Conservation (phyloP, 805 yeast genomes). For the Zygosaccharomyces pseudorouxii region DNA sequence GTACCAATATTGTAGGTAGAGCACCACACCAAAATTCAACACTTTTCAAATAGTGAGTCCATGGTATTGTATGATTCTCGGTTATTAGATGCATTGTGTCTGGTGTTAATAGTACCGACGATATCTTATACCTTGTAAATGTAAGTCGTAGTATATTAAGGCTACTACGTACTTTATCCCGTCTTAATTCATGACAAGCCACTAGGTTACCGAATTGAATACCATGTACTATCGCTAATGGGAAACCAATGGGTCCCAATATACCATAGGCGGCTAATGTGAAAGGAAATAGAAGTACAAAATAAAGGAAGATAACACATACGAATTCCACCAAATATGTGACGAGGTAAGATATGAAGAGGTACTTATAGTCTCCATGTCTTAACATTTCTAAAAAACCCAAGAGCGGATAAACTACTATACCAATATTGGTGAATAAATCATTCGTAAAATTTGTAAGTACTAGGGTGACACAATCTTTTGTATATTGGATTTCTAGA, state of each 20-base stretch:
- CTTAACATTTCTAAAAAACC: constrained; percentile 7
- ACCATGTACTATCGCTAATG: constrained; percentile 10
- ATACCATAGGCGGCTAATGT: constrained; percentile 8
- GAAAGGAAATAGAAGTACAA: constrained; percentile 7
- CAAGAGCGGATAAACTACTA: constrained; percentile 6
- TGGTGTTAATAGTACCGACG: background rate
- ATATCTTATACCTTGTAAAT: constrained; percentile 3
- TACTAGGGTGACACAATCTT: background rate
- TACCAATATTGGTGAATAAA: constrained; percentile 3
- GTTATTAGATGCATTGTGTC: constrained; percentile 3
- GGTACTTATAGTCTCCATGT: constrained; percentile 8
- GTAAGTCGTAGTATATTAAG: constrained; percentile 1
- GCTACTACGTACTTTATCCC: constrained; percentile 1
- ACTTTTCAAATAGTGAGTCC: background rate
- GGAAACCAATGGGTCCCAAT: constrained; percentile 11
- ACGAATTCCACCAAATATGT: constrained; percentile 5
- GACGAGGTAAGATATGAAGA: constrained; percentile 5
- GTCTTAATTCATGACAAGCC: constrained; percentile 12
- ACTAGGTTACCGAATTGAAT: constrained; percentile 7
- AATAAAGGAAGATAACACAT: constrained; percentile 5
- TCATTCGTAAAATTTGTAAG: constrained; percentile 3
- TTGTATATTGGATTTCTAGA: background rate
- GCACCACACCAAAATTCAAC: constrained; percentile 2
- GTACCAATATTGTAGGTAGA: background rate
- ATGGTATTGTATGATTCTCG: background rate